Percentiles rank a stretch among this genome's conserved stretches.
Evolutionary conservation across 352 stramenopile species (phyloP).

Genomic region (Pythium brassicae): DNA sequence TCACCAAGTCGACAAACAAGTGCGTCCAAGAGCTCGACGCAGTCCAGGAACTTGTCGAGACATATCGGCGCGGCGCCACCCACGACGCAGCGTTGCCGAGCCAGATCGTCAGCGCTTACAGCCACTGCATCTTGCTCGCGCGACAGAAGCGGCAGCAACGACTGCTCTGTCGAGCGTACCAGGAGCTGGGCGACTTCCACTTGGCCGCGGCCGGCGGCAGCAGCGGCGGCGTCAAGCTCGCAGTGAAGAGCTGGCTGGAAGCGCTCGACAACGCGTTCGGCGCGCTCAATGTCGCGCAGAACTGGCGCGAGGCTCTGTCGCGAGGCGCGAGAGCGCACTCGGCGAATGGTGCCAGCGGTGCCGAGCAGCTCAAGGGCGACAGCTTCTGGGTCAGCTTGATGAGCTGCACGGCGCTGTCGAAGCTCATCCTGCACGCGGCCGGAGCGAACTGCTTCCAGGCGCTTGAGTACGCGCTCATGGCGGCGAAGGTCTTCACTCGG

Average conservation of each 20-base stretch:
- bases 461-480: conserved; percentile 66
- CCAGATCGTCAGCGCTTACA: conserved; percentile 36
- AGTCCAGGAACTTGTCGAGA: conserved; percentile 41
- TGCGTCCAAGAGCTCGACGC: conserved; percentile 48
- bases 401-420: conserved; percentile 47
- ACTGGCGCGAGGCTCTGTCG: conserved; percentile 46
- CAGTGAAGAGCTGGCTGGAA: conserved; percentile 68
- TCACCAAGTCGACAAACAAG: conserved; percentile 58
- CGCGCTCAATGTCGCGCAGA: conserved; percentile 34
- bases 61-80: conserved; percentile 23
- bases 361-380: conserved; percentile 40
- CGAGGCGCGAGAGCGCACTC: conserved; percentile 15
- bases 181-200: conserved; percentile 73
- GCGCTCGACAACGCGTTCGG: conserved; percentile 71
- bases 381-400: conserved; percentile 49
- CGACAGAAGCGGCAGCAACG: conserved; percentile 67
- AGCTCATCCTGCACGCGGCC: conserved; percentile 48
- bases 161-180: conserved; percentile 50
- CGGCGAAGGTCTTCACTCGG: conserved; percentile 44
- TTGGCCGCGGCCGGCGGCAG: conserved; percentile 42
- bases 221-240: conserved; percentile 24
- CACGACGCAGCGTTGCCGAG: conserved; percentile 11
- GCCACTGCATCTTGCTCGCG: conserved; percentile 43
- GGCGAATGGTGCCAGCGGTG: conserved; percentile 12
- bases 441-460: conserved; percentile 25